A percentile compares a stretch with the other conserved stretches of the same genome.
phyloP scores from a whole-genome alignment of 1,139 yeast genomes.

The Magnusiomyces magnusii region DNA sequence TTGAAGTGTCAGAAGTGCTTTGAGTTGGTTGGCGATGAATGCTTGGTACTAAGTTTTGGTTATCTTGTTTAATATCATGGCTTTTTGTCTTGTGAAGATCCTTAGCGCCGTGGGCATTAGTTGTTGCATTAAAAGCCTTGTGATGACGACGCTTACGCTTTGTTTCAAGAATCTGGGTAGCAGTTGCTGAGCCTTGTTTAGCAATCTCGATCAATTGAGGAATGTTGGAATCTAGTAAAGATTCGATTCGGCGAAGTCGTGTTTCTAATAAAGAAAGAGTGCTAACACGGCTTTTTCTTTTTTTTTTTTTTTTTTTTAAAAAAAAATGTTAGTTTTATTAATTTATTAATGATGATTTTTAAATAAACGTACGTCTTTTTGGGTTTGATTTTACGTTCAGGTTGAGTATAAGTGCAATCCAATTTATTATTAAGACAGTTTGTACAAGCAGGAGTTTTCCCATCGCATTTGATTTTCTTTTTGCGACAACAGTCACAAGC shows the following conservation, averaged over 20 bases:
- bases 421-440: slow-evolving; percentile 45
- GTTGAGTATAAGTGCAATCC: slow-evolving; percentile 30
- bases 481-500: slow-evolving; percentile 62
- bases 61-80: no score
- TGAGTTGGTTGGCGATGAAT: no score
- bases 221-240: slow-evolving; percentile 22
- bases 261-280: slow-evolving; percentile 11
- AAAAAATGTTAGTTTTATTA: no score
- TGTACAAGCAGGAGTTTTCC: slow-evolving; percentile 54
- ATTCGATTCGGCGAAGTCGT: slow-evolving; percentile 30
- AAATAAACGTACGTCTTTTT: slow-evolving; percentile 18
- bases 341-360: background rate
- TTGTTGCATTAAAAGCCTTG: background rate
- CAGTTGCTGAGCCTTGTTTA: background rate
- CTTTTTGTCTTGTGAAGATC: no score
- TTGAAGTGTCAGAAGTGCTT: background rate
- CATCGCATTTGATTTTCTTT: slow-evolving; percentile 69
- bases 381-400: slow-evolving; percentile 28
- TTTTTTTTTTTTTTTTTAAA: no score
- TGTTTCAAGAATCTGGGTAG: background rate
- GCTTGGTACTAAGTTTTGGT: no score
- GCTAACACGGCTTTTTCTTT: slow-evolving; percentile 6
- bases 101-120: background rate
- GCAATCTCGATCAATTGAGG: background rate
- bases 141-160: background rate